These are phyloP conservation scores for Jacaranda copaia DNA, from an alignment of 257 asterid genomes.

Conservation along the genomic window DNA sequence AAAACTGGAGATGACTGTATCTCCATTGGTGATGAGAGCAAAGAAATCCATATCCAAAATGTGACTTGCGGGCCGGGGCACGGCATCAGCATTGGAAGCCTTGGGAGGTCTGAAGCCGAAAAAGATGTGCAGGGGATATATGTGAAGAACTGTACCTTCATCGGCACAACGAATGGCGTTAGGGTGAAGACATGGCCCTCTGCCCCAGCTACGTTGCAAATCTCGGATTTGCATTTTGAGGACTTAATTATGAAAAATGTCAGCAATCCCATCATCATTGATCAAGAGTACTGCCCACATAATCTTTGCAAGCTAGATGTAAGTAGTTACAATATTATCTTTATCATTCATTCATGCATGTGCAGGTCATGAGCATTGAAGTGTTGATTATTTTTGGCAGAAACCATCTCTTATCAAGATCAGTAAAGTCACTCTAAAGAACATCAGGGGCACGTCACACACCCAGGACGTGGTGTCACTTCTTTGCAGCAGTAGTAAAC, in stretches of 20 bases:
- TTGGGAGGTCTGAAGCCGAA: constrained; percentile 38
- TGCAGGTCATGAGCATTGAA: constrained; percentile 27
- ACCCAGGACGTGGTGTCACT: constrained; percentile 38
- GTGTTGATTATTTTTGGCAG: neutral
- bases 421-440: constrained; percentile 29
- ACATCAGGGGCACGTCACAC: constrained; percentile 51
- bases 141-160: constrained; percentile 46
- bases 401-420: constrained; percentile 41
- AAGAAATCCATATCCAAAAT: constrained; percentile 30
- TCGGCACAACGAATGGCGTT: constrained; percentile 42
- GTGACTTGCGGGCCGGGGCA: constrained; percentile 60
- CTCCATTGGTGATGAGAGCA: constrained; percentile 50
- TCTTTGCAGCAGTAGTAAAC: constrained; percentile 51
- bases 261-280: constrained; percentile 48
- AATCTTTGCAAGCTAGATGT: constrained; percentile 44
- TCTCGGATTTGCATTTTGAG: constrained; percentile 41
- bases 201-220: constrained; percentile 38
- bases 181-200: constrained; percentile 62
- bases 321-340: neutral
- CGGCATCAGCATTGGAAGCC: constrained; percentile 61
- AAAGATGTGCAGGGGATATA: constrained; percentile 42
- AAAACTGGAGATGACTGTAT: constrained; percentile 59
- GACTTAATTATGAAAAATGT: constrained; percentile 44
- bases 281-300: constrained; percentile 57
- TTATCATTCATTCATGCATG: neutral